These are phyloP conservation scores for Moesziomyces aphidis DNA, from an alignment of 1,284 basidiomycete species.

Conservation along the genomic window DNA sequence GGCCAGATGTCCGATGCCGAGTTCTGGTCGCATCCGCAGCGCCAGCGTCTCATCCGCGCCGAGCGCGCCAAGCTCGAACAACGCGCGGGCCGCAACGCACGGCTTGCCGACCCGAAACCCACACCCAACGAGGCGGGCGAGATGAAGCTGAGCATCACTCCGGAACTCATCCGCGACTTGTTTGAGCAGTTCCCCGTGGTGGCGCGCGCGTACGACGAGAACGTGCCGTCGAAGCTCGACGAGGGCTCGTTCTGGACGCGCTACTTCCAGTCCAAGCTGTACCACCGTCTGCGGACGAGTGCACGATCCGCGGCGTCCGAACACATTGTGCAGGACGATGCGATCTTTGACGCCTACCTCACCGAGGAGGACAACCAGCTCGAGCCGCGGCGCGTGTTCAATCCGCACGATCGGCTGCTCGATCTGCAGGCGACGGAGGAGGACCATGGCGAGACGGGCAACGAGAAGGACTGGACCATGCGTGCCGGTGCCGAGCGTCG, in stretches of 20 bases:
- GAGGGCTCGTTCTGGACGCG: constrained; percentile 95
- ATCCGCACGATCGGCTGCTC: constrained; percentile 81
- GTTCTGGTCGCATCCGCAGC: constrained; percentile 66
- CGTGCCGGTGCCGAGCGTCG: constrained; percentile 88
- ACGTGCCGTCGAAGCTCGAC: constrained; percentile 87
- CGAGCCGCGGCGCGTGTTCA: constrained; percentile 79
- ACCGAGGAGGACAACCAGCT: constrained; percentile 92
- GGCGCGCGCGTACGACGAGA: constrained; percentile 88
- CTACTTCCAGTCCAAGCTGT: constrained; percentile 94
- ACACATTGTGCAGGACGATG: constrained; percentile 87
- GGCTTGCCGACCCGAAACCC: constrained; percentile 64
- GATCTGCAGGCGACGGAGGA: constrained; percentile 88
- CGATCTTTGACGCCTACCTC: constrained; percentile 94
- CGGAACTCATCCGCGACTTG: constrained; percentile 91
- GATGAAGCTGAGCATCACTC: constrained; percentile 90
- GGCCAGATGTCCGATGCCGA: constrained; percentile 60
- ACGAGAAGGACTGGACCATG: constrained; percentile 92
- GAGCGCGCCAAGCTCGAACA: constrained; percentile 60
- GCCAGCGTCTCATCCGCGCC: constrained; percentile 57
- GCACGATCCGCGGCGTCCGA: constrained; percentile 86
- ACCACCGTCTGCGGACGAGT: constrained; percentile 92
- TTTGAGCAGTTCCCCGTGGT: constrained; percentile 98
- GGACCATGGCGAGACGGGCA: constrained; percentile 92
- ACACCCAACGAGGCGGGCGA: constrained; percentile 62
- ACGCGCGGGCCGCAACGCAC: constrained; percentile 58